Evolutionary conservation across 2,329 filamentous ascomycete genomes (phyloP), one percentile per base, ranked within the genome.

Genomic region (Metarhizium brunneum): DNA sequence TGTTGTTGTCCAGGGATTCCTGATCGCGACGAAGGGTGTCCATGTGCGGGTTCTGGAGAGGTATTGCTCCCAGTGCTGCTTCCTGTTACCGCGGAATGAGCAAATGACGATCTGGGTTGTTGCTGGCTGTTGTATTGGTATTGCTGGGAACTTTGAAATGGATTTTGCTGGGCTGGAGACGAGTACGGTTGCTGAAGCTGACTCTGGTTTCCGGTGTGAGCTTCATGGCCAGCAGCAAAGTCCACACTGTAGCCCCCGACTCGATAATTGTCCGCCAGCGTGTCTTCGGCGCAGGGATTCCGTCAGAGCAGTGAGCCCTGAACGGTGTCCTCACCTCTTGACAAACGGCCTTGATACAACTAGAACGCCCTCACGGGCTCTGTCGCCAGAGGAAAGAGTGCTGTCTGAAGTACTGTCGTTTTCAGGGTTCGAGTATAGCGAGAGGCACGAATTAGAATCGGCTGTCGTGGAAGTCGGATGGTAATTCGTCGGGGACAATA

Each of bases 241-340:
- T 86, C 83, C 80, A 88, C 84, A 81, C 86, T 82, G 79, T 87
- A 87, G 77, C 85, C 82, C 71, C 79, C 80, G 74, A 83, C 78
- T 80, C 84, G 82, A 78, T 88, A 89, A 73, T 85, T 83, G 79
- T 82, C 80, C 79, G 83, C 84, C 82, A 87, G 82, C 77, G 82
- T 86, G 81, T 76, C 82, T 78, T 77, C 81, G 74, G 81, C 81
- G 73, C 83, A 87, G 87, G 80, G 83, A 82, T 83, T 80, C 83
- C 83, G 83, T 85, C 84, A 87, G 85, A 87, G 84, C 84, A 79
- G 80, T 74, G 76, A 83, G 84, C 85, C 82, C 84, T 84, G 82
- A 83, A 84, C 84, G 84, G 80, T 78, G 80, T 80, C 82, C 77
- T 81, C 77, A 73, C 71, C 79, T 76, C 81, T 80, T 68, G 82